These are phyloP conservation scores for Sphagnurus paluster DNA, from an alignment of 1,284 basidiomycete species.

Conservation along the genomic window DNA sequence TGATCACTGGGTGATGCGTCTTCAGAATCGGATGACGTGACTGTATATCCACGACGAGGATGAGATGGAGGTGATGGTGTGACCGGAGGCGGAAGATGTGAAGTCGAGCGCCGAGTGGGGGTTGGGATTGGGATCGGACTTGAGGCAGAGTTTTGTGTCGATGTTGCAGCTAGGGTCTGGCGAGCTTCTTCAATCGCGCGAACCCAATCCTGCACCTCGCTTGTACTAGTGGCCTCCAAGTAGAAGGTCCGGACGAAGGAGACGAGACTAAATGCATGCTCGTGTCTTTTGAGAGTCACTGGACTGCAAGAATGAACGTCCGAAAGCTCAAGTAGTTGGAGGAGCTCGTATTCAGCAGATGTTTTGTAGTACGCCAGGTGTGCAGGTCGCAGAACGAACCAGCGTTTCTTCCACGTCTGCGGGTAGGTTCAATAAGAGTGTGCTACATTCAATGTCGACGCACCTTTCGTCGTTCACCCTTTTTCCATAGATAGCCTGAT, in stretches of 20 bases:
- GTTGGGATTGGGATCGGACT: slow-evolving; percentile 51
- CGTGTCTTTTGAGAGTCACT: slow-evolving; percentile 88
- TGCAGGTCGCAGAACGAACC: slow-evolving; percentile 93
- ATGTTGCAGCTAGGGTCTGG: slow-evolving; percentile 59
- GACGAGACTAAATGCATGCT: slow-evolving; percentile 91
- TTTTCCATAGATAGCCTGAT: slow-evolving; percentile 92
- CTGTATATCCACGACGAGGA: slow-evolving; percentile 31
- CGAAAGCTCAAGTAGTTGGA: slow-evolving; percentile 85
- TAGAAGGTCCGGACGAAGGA: slow-evolving; percentile 93
- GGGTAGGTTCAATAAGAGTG: slow-evolving; percentile 14
- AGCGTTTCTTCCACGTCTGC: slow-evolving; percentile 98
- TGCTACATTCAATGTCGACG: slow-evolving; percentile 12
- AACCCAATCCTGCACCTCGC: slow-evolving; percentile 87
- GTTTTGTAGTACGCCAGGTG: slow-evolving; percentile 98
- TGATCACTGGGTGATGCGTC: slow-evolving; percentile 52
- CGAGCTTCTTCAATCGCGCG: slow-evolving; percentile 78
- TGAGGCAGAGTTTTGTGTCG: slow-evolving; percentile 54
- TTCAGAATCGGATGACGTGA: slow-evolving; percentile 79
- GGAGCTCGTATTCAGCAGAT: slow-evolving; percentile 88
- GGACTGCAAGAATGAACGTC: slow-evolving; percentile 91
- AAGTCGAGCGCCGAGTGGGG: slow-evolving; percentile 23
- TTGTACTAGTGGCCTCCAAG: slow-evolving; percentile 73
- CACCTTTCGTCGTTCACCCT: slow-evolving; percentile 95
- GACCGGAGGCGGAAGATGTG: slow-evolving; percentile 31
- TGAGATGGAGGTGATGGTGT: slow-evolving; percentile 48